Evolutionary conservation across 2,329 filamentous ascomycete species (phyloP).

Genomic region (Trichophyton benhamiae): DNA sequence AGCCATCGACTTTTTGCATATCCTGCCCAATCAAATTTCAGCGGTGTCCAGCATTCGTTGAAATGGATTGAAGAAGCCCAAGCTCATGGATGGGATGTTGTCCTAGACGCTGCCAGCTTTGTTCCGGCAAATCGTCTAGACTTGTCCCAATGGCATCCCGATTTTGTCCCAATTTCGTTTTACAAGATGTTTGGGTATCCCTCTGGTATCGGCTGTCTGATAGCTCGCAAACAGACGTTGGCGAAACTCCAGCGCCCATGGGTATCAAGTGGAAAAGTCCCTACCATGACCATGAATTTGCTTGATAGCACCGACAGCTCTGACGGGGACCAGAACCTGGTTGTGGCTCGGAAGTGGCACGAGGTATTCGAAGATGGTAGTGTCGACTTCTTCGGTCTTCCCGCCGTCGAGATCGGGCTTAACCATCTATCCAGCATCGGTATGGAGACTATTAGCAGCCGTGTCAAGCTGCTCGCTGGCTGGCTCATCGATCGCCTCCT

Average conservation of each 20-base stretch:
- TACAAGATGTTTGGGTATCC: conserved; percentile 59
- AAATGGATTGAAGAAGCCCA: conserved; percentile 38
- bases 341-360: conserved; percentile 25
- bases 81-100: conserved; percentile 31
- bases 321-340: not conserved
- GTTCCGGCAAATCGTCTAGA: conserved; percentile 50
- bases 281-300: not conserved
- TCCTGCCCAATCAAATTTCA: conserved; percentile 60
- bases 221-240: conserved; percentile 45
- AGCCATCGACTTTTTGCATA: conserved; percentile 45
- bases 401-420: conserved; percentile 46
- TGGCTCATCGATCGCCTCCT: conserved; percentile 39
- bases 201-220: conserved; percentile 46
- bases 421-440: conserved; percentile 34
- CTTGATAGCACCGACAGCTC: not conserved
- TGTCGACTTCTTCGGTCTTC: conserved; percentile 51
- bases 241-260: conserved; percentile 47
- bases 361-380: conserved; percentile 56
- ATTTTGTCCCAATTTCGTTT: conserved; percentile 50
- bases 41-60: conserved; percentile 49
- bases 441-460: conserved; percentile 47
- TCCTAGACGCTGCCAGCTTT: conserved; percentile 52
- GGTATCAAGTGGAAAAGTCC: conserved; percentile 56
- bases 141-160: conserved; percentile 42
- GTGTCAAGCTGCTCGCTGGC: conserved; percentile 44